Base-by-base conservation (phyloP, 371 early-diverging fungal genomes). In the Syncephalis plumigaleata region DNA sequence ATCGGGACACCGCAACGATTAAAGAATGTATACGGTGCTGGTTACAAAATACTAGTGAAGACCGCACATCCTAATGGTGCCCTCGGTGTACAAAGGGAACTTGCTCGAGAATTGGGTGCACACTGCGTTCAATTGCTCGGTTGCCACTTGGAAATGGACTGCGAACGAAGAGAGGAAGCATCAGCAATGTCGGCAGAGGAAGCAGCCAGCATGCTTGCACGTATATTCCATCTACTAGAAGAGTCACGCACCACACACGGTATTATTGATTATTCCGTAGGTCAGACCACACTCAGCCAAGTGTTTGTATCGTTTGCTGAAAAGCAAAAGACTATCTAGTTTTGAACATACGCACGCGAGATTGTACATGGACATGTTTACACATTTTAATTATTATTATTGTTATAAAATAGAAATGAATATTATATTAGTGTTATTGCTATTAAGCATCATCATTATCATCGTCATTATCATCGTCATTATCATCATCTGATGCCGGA, bases 261-360 rank as follows among this genome's bases (percentile, higher is more conserved):
- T 2, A 52, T 65, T 49, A 54, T 53, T 31, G 66, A 65, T 38
- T 63, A 61, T 26, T 58, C 61, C 3, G 59, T 66, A 22, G 51
- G 51, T 13, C 65, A 66, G 45, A 63, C 65, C n/a, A 64, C 60
- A 1, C 54, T 66, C 13, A 60, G 58, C 18, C 66, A 66, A 36
- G 62, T 66, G 26, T 66, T 66, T 55, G 57, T 66, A 36, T 58
- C 59, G 25, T 64, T 66, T 53, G 67, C 67, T 17, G 57, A 60
- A 45, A 49, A 61, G 9, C 53, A 45, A 53, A 36, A 16, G 9
- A 36, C 39, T 47, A 20, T 31, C 11, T 31, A 31, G 11, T 31
- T n/a, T n/a, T n/a, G n/a, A n/a, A n/a, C n/a, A n/a, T n/a, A n/a
- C n/a, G n/a, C n/a, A n/a, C n/a, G n/a, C n/a, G n/a, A n/a, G n/a